These are phyloP conservation scores for Globomyces sp. DNA, from an alignment of 371 early-diverging fungal species.

Conservation along the genomic window DNA sequence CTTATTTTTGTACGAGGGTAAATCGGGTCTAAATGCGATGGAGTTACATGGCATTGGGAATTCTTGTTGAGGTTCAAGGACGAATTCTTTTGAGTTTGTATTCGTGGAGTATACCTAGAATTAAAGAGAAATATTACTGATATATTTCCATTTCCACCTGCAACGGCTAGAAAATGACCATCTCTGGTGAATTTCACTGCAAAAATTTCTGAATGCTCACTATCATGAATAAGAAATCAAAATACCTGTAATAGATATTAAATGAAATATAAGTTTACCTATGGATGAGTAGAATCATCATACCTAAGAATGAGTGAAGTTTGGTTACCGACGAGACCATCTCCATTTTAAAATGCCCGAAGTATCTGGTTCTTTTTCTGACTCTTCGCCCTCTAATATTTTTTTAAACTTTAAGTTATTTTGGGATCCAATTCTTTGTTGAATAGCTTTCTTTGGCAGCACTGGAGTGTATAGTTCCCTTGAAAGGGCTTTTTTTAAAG, in stretches of 20 bases:
- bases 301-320: not conserved
- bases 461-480: too few species aligned
- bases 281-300: too few species aligned
- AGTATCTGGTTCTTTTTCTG: slow-evolving; percentile 16
- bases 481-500: too few species aligned
- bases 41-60: slow-evolving; percentile 36
- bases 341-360: slow-evolving; percentile 22
- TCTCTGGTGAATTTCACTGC: slow-evolving; percentile 43
- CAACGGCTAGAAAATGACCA: slow-evolving; percentile 39
- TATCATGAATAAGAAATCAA: slow-evolving; percentile 8
- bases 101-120: slow-evolving; percentile 36
- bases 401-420: not conserved
- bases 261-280: too few species aligned
- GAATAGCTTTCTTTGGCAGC: too few species aligned
- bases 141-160: slow-evolving; percentile 35
- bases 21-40: slow-evolving; percentile 42
- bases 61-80: slow-evolving; percentile 18
- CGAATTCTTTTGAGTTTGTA: slow-evolving; percentile 29
- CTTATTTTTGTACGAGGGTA: slow-evolving; percentile 27
- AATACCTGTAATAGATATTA: not conserved
- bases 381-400: slow-evolving; percentile 16
- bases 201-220: slow-evolving; percentile 40
- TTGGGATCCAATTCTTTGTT: too few species aligned
- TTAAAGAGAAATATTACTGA: not conserved
- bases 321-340: slow-evolving; percentile 7